Evolutionary conservation across 768 basidiomycete genomes (phyloP), one percentile per base, ranked within the genome.

Genomic region (Calocera cornea): DNA sequence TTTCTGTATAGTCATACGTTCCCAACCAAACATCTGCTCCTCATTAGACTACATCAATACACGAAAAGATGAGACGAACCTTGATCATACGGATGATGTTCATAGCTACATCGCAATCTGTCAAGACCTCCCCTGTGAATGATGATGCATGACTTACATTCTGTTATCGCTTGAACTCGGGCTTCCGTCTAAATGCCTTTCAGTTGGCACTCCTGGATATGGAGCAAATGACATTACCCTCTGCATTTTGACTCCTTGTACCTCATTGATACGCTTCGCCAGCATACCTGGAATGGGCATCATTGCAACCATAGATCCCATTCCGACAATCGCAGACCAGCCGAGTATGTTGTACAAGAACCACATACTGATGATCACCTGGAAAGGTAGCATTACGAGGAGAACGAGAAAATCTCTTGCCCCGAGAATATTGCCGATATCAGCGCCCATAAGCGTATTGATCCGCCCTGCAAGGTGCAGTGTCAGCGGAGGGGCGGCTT

Each of bases 391-490:
- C 50, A 75, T 77, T 22, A 82, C 68, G 31, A 75, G 65, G 38
- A 78, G 69, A 33, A 79, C 69, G 33, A 78, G 70, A 65, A 80
- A 69, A 69, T 79, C 77, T 29, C 78, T 69, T 49, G 76, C 79
- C 34, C 78, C 76, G 17, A 76, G 72, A 34, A 80, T 75, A 66
- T 79, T 76, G 31, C 76, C 74, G 17, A 83, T 71, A 75, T 92
- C 89, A 0, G 86, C 85, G 10, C 88, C 85, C 34, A 89, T 83
- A 5, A 90, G 76, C 66, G 90, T 91, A 74, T 87, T 91, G 73
- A 92, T 86, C 73, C 84, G 87, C 10, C 90, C 90, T 36, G 86
- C 82, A 24, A 89, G 75, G 72, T 87, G 86, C 10, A 41, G 73
- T 68, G 64, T 11, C 27, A 27, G 31, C 31, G 54, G 54, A 5